Conservation (phyloP, 2,329 filamentous ascomycete species). For the Periglandula ipomoeae region DNA sequence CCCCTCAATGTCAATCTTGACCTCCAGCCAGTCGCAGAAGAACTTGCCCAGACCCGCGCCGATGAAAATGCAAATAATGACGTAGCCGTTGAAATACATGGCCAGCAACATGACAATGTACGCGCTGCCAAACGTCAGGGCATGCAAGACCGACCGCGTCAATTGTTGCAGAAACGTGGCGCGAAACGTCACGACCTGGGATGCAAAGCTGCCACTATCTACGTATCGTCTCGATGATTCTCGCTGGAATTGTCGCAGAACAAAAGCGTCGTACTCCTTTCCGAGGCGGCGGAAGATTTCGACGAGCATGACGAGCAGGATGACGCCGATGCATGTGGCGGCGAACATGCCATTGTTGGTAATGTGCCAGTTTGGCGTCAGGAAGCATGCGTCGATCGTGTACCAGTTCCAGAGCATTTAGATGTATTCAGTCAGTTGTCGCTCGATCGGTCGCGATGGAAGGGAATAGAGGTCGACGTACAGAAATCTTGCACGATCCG, state of each 20-base stretch:
- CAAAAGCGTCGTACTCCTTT: conserved; percentile 62
- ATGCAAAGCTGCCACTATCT: conserved; percentile 14
- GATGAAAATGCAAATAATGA: conserved; percentile 68
- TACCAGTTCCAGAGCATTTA: conserved; percentile 78
- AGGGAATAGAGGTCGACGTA: conserved; percentile 12
- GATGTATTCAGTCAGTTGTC: conserved; percentile 1
- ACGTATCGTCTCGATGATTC: conserved; percentile 13
- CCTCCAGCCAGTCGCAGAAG: conserved; percentile 43
- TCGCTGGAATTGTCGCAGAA: conserved; percentile 42
- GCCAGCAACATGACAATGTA: conserved; percentile 67
- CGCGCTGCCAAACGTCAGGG: conserved; percentile 61
- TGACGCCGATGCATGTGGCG: conserved; percentile 67
- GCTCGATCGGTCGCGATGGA: neutral
- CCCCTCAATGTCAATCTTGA: conserved; percentile 28
- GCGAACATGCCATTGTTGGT: conserved; percentile 64
- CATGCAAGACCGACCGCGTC: conserved; percentile 56
- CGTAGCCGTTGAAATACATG: conserved; percentile 59
- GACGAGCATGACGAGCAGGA: conserved; percentile 60
- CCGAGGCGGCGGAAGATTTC: conserved; percentile 62
- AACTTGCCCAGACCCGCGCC: conserved; percentile 44
- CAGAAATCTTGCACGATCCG: conserved; percentile 23
- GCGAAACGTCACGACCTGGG: conserved; percentile 29
- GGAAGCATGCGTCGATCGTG: conserved; percentile 63
- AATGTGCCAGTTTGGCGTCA: conserved; percentile 62
- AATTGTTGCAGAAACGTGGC: conserved; percentile 57